Evolutionary conservation across 2,329 filamentous ascomycete genomes (phyloP).

Genomic region (Aspergillus pseudoviridinutans): DNA sequence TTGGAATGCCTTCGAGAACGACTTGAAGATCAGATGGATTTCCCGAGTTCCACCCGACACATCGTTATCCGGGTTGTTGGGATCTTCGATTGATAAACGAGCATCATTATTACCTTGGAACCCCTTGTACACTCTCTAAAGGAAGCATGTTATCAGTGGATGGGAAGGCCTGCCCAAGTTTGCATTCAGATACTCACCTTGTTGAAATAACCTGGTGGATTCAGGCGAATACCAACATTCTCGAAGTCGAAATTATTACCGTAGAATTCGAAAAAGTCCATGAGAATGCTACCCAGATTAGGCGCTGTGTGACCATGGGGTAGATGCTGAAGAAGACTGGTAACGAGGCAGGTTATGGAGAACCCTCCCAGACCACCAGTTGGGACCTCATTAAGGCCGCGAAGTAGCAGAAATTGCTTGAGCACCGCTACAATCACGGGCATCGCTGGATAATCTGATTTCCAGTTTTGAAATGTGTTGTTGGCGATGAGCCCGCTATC

Average conservation of each 20-base stretch:
- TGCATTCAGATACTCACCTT: conserved; percentile 55
- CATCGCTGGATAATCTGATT: conserved; percentile 74
- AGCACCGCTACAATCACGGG: conserved; percentile 79
- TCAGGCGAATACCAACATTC: conserved; percentile 68
- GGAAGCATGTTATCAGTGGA: conserved; percentile 6
- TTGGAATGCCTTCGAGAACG: conserved; percentile 64
- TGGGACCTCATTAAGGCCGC: conserved; percentile 85
- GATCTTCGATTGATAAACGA: conserved; percentile 84
- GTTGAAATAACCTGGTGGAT: conserved; percentile 67
- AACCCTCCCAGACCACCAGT: conserved; percentile 91
- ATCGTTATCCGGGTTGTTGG: conserved; percentile 80
- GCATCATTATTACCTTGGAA: conserved; percentile 53
- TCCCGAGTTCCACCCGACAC: conserved; percentile 82
- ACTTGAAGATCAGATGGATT: conserved; percentile 61
- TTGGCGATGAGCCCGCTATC: conserved; percentile 75
- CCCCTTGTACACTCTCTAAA: conserved; percentile 44
- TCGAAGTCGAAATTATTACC: conserved; percentile 74
- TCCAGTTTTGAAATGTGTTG: conserved; percentile 77
- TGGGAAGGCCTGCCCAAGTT: neutral
- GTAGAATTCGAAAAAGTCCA: conserved; percentile 87
- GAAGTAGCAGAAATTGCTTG: conserved; percentile 90
- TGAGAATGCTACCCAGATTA: conserved; percentile 74
- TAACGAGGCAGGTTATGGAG: conserved; percentile 87
- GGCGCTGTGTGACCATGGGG: conserved; percentile 64
- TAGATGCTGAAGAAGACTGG: conserved; percentile 79